phyloP scores from a whole-genome alignment of 2,329 filamentous ascomycete species.

The Cytospora chrysosperma region DNA sequence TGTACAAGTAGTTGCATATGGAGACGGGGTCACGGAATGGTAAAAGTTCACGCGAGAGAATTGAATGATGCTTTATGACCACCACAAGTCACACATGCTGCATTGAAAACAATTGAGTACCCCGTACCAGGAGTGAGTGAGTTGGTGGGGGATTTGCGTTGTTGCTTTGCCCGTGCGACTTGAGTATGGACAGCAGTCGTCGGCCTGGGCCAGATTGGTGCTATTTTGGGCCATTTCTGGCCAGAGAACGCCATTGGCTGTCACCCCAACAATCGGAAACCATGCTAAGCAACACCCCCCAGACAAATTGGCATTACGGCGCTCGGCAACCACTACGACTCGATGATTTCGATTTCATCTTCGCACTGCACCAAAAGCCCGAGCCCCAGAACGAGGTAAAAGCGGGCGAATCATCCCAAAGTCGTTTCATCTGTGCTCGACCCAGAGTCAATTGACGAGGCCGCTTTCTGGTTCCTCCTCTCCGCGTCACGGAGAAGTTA shows the following conservation, averaged over 20 bases:
- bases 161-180: not conserved
- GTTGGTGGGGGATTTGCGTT: not conserved
- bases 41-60: slow-evolving; percentile 24
- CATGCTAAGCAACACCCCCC: not conserved
- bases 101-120: not conserved
- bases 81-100: not conserved
- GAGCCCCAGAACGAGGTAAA: not conserved
- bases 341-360: not conserved
- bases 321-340: not conserved
- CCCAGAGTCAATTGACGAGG: not conserved
- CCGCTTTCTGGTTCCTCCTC: no score
- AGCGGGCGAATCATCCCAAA: not conserved
- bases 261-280: not conserved
- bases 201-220: not conserved
- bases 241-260: slow-evolving; percentile 6
- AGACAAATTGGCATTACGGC: not conserved
- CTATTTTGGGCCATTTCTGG: not conserved
- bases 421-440: not conserved
- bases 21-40: slow-evolving; percentile 27
- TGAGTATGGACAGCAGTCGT: not conserved
- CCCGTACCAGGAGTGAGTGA: not conserved
- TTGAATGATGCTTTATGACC: slow-evolving; percentile 18
- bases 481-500: not conserved
- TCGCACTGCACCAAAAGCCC: not conserved
- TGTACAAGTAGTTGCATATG: slow-evolving; percentile 38